Base-by-base conservation (phyloP, 345 rosid species). In the Linum trigynum region DNA sequence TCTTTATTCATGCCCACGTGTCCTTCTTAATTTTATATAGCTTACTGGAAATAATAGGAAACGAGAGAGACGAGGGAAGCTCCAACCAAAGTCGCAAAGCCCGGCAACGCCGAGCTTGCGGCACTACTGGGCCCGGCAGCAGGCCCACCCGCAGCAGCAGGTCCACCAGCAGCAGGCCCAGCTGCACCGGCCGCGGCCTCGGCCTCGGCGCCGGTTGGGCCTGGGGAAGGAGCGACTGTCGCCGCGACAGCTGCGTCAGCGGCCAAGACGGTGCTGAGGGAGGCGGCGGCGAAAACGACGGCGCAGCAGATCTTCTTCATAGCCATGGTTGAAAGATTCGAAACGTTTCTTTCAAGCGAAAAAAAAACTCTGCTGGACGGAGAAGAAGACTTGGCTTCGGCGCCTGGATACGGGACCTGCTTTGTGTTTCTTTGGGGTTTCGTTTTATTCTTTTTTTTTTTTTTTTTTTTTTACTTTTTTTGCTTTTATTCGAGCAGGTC, bases 271-370 rank as follows among this genome's bases (percentile, higher is more conserved):
- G 80, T 72, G 62, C 76, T 79, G 81, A 87, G 71, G 67, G 81
- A 77, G 75, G 87, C 85, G 4, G 61, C 64, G 2, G 89, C 89
- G 0, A 82, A 7, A 32, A 86, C 66, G 73, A 84, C 72, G 23
- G 81, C 88, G 8, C 71, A 79, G 63, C 80, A 76, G 75, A 88
- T 78, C 85, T 83, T 91, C 80, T 85, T 86, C 85, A 80, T 67
- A 64, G 77, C 88, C 94, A 91, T 91, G 77, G 56, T 66, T 65
- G 68, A 71, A 51, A 48, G 39, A 10, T 43, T 56, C 48, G n/a
- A 60, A n/a, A 7, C 11, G 57, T n/a, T 59, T 23, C 7, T 38
- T 5, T 42, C 37, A 12, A 40, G 1, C 23, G 5, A 37, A 39
- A 48, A 48, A 15, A 48, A 48, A 15, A 48, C 14, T 48, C 12